phyloP scores from a whole-genome alignment of 805 yeast species.

The Barnettozyma vustinii region DNA sequence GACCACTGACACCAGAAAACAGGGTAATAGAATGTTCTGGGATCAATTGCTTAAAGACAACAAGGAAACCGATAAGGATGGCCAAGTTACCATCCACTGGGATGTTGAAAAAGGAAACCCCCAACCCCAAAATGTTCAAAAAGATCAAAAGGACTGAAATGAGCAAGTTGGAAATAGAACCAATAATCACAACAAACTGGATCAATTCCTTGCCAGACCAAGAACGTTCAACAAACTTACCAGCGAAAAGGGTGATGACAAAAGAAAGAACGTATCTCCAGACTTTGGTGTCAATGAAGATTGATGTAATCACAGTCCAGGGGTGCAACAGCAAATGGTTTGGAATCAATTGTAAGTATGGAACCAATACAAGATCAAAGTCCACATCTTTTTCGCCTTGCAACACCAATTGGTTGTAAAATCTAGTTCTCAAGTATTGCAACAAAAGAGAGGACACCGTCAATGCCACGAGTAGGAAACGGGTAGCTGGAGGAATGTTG shows the following conservation, averaged over 20 bases:
- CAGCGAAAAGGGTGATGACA: slow-evolving; percentile 49
- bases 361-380: slow-evolving; percentile 44
- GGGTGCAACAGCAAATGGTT: slow-evolving; percentile 48
- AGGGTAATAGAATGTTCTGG: slow-evolving; percentile 54
- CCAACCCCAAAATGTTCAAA: slow-evolving; percentile 18
- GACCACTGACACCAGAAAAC: slow-evolving; percentile 43
- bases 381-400: slow-evolving; percentile 21
- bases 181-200: slow-evolving; percentile 41
- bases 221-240: slow-evolving; percentile 57
- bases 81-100: slow-evolving; percentile 52
- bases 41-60: slow-evolving; percentile 60
- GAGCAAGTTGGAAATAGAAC: slow-evolving; percentile 48
- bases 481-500: slow-evolving; percentile 43
- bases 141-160: slow-evolving; percentile 25
- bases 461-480: slow-evolving; percentile 36
- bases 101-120: slow-evolving; percentile 29
- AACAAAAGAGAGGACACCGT: slow-evolving; percentile 36
- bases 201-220: slow-evolving; percentile 57
- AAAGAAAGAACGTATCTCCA: slow-evolving; percentile 43
- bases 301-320: slow-evolving; percentile 57
- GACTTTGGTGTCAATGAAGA: slow-evolving; percentile 56
- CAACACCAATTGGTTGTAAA: slow-evolving; percentile 25
- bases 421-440: slow-evolving; percentile 35
- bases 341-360: slow-evolving; percentile 62
- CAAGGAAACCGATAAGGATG: slow-evolving; percentile 51